phyloP scores from a whole-genome alignment of 1,284 basidiomycete species.

The Testicularia cyperi region DNA sequence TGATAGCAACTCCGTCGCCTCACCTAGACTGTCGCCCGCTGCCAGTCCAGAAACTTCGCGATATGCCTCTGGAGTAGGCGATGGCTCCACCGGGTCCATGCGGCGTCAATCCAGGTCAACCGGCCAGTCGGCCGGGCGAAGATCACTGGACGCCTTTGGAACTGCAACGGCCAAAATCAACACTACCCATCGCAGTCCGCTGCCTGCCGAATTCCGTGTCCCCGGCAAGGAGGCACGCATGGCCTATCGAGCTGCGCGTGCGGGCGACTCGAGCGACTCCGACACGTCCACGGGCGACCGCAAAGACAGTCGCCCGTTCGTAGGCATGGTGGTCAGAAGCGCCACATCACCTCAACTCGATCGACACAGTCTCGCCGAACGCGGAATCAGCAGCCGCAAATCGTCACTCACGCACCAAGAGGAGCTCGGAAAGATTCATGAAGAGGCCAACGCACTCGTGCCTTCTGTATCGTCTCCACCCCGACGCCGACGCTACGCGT shows the following conservation, averaged over 20 bases:
- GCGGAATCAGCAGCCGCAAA: background rate
- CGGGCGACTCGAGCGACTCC: slow-evolving; percentile 7
- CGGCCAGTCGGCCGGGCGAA: slow-evolving; percentile 12
- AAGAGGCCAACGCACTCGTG: slow-evolving; percentile 4
- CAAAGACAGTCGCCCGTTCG: slow-evolving; percentile 5
- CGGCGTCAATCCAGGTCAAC: slow-evolving; percentile 10
- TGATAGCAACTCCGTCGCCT: too few species aligned
- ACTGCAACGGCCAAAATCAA: too few species aligned
- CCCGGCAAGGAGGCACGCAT: slow-evolving; percentile 31
- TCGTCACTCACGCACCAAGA: slow-evolving; percentile 2
- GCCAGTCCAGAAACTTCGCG: too few species aligned
- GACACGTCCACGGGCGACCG: too few species aligned
- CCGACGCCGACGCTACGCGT: slow-evolving; percentile 21
- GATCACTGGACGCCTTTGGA: slow-evolving; percentile 12
- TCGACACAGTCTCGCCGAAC: background rate
- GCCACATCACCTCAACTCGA: background rate
- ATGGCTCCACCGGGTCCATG: slow-evolving; percentile 13
- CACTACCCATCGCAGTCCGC: slow-evolving; percentile 17
- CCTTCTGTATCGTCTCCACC: background rate
- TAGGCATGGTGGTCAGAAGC: background rate
- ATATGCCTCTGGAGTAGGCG: slow-evolving; percentile 3
- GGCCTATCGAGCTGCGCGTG: slow-evolving; percentile 30
- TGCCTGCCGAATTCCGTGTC: slow-evolving; percentile 38
- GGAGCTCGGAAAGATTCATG: slow-evolving; percentile 23
- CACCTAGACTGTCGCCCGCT: too few species aligned